Evolutionary conservation across 192 early-diverging fungal species (phyloP).

Genomic region (Backusella psychrophila): DNA sequence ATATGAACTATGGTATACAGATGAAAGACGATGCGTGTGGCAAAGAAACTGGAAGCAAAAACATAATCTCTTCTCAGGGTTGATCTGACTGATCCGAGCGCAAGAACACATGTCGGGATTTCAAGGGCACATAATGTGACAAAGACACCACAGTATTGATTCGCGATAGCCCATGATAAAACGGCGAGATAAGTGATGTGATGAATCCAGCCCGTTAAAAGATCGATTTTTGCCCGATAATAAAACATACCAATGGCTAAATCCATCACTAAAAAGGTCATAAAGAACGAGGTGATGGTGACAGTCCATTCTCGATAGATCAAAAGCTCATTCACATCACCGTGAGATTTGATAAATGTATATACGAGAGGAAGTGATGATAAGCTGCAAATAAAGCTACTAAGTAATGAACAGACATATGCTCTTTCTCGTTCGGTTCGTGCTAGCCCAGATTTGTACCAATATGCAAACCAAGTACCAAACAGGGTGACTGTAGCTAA

Average conservation of each 20-base stretch:
- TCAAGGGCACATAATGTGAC: constrained; percentile 55
- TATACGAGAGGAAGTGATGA: constrained; percentile 23
- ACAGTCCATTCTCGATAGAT: constrained; percentile 32
- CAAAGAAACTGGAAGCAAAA: constrained; percentile 53
- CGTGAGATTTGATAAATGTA: background rate
- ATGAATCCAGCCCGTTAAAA: constrained; percentile 61
- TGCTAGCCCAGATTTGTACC: background rate
- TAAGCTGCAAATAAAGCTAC: constrained; percentile 22
- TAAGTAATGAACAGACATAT: constrained; percentile 28
- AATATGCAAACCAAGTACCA: background rate
- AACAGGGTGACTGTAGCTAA: background rate
- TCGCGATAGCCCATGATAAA: constrained; percentile 26
- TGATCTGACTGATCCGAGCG: constrained; percentile 48
- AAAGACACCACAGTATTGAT: constrained; percentile 32
- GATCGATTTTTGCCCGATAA: constrained; percentile 52
- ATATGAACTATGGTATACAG: constrained; percentile 36
- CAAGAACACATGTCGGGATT: constrained; percentile 55
- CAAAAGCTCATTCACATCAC: constrained; percentile 11
- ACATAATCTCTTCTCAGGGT: constrained; percentile 47
- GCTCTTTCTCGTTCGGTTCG: constrained; percentile 16
- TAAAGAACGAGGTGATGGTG: constrained; percentile 47
- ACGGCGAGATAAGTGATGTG: constrained; percentile 54
- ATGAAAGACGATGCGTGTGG: constrained; percentile 58
- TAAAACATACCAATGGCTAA: constrained; percentile 48
- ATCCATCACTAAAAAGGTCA: constrained; percentile 54